Conservation (phyloP, 352 stramenopile species). For the Halophytophthora batemanensis region DNA sequence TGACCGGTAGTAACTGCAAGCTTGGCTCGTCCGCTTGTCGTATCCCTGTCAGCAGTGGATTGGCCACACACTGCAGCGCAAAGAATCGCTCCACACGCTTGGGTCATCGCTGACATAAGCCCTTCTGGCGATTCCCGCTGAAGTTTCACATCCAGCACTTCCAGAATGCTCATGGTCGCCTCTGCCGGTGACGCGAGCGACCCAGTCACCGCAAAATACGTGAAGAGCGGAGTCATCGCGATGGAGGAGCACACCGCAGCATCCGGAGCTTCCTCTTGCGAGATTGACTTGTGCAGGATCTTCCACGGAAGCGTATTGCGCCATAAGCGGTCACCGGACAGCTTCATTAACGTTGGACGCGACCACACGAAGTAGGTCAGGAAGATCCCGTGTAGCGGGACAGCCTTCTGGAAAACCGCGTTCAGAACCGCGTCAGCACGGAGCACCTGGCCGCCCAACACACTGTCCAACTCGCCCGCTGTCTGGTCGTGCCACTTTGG, state of each 20-base stretch:
- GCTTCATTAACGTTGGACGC: conserved; percentile 25
- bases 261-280: conserved; percentile 27
- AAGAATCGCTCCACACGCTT: conserved; percentile 35
- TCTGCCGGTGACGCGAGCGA: conserved; percentile 35
- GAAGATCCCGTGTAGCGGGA: conserved; percentile 31
- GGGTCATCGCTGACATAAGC: conserved; percentile 23
- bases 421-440: conserved; percentile 21
- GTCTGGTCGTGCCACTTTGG: conserved; percentile 17
- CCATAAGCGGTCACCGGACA: conserved; percentile 35
- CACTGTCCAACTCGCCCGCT: conserved; percentile 14
- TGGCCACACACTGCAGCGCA: conserved; percentile 29
- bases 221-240: conserved; percentile 36
- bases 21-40: conserved; percentile 1
- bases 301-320: conserved; percentile 42
- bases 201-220: conserved; percentile 34
- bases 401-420: conserved; percentile 20
- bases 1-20: not conserved
- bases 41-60: conserved; percentile 8
- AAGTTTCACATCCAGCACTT: conserved; percentile 31
- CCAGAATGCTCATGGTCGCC: conserved; percentile 36
- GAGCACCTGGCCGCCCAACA: conserved; percentile 22
- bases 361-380: conserved; percentile 51
- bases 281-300: conserved; percentile 27
- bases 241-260: conserved; percentile 28
- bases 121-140: conserved; percentile 26